A percentile compares a stretch with the other conserved stretches of the same genome.
Evolutionary conservation across 2,329 filamentous ascomycete species (phyloP).

Genomic region (Dactylellina sp.): DNA sequence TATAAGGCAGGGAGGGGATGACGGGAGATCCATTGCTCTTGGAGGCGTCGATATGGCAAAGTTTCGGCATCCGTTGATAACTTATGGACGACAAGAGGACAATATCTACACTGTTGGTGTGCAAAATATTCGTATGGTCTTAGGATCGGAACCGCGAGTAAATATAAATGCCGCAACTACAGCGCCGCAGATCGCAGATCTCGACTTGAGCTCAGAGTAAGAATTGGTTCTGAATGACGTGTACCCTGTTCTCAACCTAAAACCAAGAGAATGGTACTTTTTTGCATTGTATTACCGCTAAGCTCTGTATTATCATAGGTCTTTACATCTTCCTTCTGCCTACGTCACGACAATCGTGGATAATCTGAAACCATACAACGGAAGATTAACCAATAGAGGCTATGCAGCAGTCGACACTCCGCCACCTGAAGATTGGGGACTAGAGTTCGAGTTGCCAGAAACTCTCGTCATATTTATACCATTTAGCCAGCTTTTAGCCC

Average conservation of each 20-base stretch:
- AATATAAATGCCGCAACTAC: not conserved
- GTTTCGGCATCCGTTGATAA: not conserved
- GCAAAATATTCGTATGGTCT: not conserved
- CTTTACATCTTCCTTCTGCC: not conserved
- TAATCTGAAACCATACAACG: not conserved
- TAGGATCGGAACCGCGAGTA: not conserved
- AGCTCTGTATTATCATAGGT: not conserved
- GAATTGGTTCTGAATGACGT: not conserved
- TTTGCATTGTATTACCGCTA: not conserved
- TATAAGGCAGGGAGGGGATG: not conserved
- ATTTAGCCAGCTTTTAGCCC: conserved; percentile 1
- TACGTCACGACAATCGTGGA: not conserved
- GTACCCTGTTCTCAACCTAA: not conserved
- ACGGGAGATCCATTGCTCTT: not conserved
- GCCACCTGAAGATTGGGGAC: not conserved
- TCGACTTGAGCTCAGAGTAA: conserved; percentile 6
- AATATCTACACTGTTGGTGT: not conserved
- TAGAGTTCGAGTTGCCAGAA: not conserved
- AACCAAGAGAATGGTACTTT: no score
- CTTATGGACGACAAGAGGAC: not conserved
- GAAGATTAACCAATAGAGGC: not conserved
- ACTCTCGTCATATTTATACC: conserved; percentile 4
- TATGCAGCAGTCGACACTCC: not conserved
- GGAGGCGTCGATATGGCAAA: conserved; percentile 27
- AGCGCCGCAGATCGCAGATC: not conserved